Evolutionary conservation across 768 basidiomycete genomes (phyloP).

Genomic region (Phlebiopsis gigantea): DNA sequence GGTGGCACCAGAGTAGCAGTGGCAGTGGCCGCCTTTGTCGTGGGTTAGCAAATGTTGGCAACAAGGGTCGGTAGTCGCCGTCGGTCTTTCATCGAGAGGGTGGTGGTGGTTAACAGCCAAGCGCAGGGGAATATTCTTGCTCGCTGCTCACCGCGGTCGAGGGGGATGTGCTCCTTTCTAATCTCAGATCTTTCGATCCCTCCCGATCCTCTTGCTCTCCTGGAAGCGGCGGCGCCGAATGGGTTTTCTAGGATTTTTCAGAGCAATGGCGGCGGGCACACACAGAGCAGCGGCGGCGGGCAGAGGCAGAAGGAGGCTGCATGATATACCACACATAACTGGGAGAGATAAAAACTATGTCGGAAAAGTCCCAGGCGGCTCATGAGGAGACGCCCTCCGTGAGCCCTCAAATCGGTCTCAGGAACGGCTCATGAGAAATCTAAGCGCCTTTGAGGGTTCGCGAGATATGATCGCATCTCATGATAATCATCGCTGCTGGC

Average conservation of each 20-base stretch:
- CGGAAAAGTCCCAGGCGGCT: no score
- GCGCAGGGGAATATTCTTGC: neutral
- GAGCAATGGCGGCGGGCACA: neutral
- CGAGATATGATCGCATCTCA: no score
- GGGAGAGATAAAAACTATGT: no score
- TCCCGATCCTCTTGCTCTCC: neutral
- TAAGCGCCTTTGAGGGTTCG: no score
- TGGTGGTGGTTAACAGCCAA: neutral
- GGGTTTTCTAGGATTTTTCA: neutral
- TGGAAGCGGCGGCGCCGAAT: neutral
- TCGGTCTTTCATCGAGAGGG: neutral
- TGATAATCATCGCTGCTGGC: no score
- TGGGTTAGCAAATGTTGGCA: neutral
- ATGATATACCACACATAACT: no score
- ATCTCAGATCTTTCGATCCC: slow-evolving; percentile 1
- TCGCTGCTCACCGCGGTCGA: neutral
- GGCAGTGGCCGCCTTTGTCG: neutral
- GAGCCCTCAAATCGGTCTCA: no score
- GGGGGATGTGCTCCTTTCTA: neutral
- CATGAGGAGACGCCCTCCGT: no score
- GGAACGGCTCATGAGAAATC: no score
- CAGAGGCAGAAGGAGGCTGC: neutral
- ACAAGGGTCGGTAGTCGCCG: neutral
- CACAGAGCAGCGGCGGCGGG: no score
- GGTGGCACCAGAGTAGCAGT: no score